These are phyloP conservation scores for Exophiala bonariae DNA, from an alignment of 2,329 filamentous ascomycete species.

Conservation along the genomic window DNA sequence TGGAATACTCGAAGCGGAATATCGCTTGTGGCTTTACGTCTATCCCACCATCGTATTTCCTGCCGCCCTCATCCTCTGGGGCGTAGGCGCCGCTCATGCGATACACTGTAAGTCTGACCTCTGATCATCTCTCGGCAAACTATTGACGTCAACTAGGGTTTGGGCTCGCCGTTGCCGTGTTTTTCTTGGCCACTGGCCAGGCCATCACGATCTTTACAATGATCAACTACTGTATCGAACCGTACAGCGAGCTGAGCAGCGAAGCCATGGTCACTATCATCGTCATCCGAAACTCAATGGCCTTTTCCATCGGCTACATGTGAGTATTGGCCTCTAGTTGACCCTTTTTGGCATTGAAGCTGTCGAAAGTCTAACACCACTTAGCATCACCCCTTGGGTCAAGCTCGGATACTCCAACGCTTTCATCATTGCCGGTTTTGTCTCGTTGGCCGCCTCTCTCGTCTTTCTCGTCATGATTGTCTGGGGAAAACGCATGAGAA, in stretches of 20 bases:
- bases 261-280: conserved; percentile 54
- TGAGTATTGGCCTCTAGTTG: too few relatives aligned
- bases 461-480: conserved; percentile 49
- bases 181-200: conserved; percentile 45
- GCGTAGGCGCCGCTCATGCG: conserved; percentile 50
- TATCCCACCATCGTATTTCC: conserved; percentile 44
- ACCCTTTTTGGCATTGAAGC: too few relatives aligned
- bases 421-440: conserved; percentile 44
- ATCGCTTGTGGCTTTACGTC: conserved; percentile 26
- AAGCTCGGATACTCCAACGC: conserved; percentile 44
- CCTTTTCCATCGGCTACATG: conserved; percentile 53
- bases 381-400: conserved; percentile 47
- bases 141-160: too few relatives aligned
- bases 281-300: conserved; percentile 51
- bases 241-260: conserved; percentile 49
- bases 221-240: conserved; percentile 50
- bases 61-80: conserved; percentile 49
- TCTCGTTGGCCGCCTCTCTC: conserved; percentile 38
- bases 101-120: too few relatives aligned
- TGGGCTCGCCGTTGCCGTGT: conserved; percentile 50
- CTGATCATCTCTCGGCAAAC: too few relatives aligned
- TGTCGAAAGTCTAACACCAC: too few relatives aligned
- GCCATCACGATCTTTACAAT: conserved; percentile 44
- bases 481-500: conserved; percentile 37
- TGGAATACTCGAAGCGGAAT: conserved; percentile 29